Percentiles rank a stretch among this genome's conserved stretches.
phyloP scores from a whole-genome alignment of 176 grass and related monocot species.

The Oryza glumipatula region DNA sequence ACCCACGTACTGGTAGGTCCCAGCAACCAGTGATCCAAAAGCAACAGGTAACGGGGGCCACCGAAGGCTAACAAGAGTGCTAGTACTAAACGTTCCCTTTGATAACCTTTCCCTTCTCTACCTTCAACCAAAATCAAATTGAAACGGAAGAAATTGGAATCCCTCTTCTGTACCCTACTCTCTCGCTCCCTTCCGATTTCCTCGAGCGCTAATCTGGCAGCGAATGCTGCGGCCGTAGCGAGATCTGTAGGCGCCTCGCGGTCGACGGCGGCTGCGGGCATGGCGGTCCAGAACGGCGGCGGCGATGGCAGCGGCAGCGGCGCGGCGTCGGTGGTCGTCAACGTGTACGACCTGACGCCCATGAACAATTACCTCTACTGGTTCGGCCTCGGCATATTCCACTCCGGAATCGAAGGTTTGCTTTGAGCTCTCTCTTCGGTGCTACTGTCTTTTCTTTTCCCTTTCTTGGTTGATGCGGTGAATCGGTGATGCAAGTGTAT shows the following conservation, averaged over 20 bases:
- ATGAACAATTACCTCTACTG: constrained; percentile 77
- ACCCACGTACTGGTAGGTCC: accelerated
- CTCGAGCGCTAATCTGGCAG: neutral
- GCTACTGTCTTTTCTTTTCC: neutral
- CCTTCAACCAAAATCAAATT: constrained; percentile 31
- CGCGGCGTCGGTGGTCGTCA: constrained; percentile 52
- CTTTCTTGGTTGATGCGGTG: neutral
- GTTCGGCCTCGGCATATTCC: constrained; percentile 75
- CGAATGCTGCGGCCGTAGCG: constrained; percentile 24
- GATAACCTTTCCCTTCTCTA: constrained; percentile 28
- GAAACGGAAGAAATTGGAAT: neutral
- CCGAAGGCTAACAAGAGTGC: neutral
- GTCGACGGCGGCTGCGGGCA: neutral
- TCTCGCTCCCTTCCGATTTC: neutral
- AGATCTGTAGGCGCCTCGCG: constrained; percentile 39
- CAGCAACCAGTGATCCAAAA: neutral
- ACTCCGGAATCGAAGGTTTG: constrained; percentile 80
- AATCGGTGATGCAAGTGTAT: neutral
- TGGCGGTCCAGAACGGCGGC: constrained; percentile 41
- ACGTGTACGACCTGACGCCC: constrained; percentile 78
- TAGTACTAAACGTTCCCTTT: neutral
- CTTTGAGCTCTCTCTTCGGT: neutral
- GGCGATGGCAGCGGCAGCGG: constrained; percentile 4
- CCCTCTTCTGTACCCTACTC: neutral
- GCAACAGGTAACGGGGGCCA: neutral